Base-by-base conservation (phyloP, 2,329 filamentous ascomycete species). In the Pyricularia pennisetigena region DNA sequence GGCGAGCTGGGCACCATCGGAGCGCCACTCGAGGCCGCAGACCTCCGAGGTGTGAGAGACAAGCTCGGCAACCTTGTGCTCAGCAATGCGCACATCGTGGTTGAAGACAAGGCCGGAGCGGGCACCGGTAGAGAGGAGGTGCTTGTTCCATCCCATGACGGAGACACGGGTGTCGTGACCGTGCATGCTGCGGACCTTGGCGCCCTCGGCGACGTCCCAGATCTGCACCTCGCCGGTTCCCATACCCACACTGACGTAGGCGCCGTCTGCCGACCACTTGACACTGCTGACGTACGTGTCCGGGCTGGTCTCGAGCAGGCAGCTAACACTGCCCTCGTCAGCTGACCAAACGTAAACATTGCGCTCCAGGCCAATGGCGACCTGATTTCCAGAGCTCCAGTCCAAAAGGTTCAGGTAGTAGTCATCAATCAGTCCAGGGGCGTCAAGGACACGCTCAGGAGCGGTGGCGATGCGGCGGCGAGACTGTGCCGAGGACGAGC, bases 91-190 rank as follows among this genome's bases (percentile, higher is more conserved):
- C 71, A 99, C 95, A 77, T 99, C 95, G 81, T 99, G 95, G 86
- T 99, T 99, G 88, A 88, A 97, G 74, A 99, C 93, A 64, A 97
- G 90, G 28, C 95, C 95, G 72, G 92, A 97, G 77, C 95, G 92
- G 69, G 95, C 93, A 72, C 95, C 95, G 26, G 94, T 97, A 57
- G 95, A 98, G 67, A 99, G 86, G 69, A 96, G 88, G 81, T 98
- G 95, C 87, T 98, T 98, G 85, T 93, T 97, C 95, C 95, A 99
- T 76, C 94, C 93, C 94, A 98, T 97, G 72, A 97, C 94, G 76
- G 94, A 93, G 71, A 99, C 94, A 68, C 95, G 94, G 57, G 93
- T 94, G 76, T 98, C 94, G 77, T 99, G 95, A 70, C 95, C 95
- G 77, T 93, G 91, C 95, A 99, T 99, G 85, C 93, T 97, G 78